Percentiles rank a stretch among this genome's conserved stretches.
These are phyloP conservation scores for Aspergillus egyptiacus DNA, from an alignment of 495 filamentous ascomycete genomes.

Conservation along the genomic window DNA sequence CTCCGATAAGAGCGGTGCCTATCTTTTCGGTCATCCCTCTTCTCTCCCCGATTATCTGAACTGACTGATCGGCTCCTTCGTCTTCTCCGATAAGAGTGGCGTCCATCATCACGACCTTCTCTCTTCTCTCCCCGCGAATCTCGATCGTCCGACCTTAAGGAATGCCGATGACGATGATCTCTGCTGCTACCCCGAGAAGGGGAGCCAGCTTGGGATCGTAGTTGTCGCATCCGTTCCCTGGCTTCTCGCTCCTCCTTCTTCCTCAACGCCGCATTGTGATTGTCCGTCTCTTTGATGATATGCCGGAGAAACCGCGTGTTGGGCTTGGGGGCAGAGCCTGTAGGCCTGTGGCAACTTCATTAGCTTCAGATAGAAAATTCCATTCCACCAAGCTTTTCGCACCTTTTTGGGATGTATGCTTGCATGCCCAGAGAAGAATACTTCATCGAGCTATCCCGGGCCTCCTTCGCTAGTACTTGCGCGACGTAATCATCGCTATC, in stretches of 20 bases:
- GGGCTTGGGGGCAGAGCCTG: slow-evolving; percentile 70
- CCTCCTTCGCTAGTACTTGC: slow-evolving; percentile 65
- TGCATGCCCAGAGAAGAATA: slow-evolving; percentile 69
- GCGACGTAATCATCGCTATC: slow-evolving; percentile 72
- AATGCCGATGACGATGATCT: slow-evolving; percentile 14
- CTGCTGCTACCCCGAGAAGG: slow-evolving; percentile 27
- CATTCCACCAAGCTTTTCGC: slow-evolving; percentile 18
- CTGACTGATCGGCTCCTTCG: slow-evolving; percentile 27
- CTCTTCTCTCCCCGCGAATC: slow-evolving; percentile 16
- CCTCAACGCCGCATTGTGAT: slow-evolving; percentile 79
- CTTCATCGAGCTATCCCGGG: slow-evolving; percentile 58
- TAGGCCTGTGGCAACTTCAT: slow-evolving; percentile 31
- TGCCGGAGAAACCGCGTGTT: slow-evolving; percentile 87
- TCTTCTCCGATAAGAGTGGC: slow-evolving; percentile 26
- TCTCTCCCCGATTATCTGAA: too few species aligned
- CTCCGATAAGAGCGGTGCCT: too few species aligned
- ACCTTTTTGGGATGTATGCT: slow-evolving; percentile 67
- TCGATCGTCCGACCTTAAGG: slow-evolving; percentile 8
- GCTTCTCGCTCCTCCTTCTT: slow-evolving; percentile 71
- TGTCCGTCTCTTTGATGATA: slow-evolving; percentile 82
- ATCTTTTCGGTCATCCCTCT: too few species aligned
- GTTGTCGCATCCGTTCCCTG: slow-evolving; percentile 50
- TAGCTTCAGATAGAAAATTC: neutral
- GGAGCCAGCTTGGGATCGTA: slow-evolving; percentile 30
- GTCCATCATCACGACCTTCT: slow-evolving; percentile 14